These are phyloP conservation scores for Monosporascus sp. DNA, from an alignment of 2,329 filamentous ascomycete genomes.

Conservation along the genomic window DNA sequence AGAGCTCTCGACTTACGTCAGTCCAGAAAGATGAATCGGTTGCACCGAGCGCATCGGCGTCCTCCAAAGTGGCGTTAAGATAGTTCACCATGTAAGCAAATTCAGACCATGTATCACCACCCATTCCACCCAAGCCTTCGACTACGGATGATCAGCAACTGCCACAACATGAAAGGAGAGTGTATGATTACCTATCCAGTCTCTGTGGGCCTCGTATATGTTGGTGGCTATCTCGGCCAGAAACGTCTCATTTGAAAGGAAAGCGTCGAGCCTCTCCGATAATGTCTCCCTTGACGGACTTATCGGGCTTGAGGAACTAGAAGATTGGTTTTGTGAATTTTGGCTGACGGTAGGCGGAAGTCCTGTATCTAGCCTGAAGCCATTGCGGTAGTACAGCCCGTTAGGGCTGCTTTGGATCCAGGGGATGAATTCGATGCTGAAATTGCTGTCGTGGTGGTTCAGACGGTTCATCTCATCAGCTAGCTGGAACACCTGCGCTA, in stretches of 20 bases:
- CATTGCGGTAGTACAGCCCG: constrained; percentile 42
- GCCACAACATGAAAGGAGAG: background rate
- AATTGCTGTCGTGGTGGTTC: constrained; percentile 44
- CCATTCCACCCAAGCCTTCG: constrained; percentile 33
- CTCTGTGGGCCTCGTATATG: constrained; percentile 39
- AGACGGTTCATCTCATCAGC: constrained; percentile 53
- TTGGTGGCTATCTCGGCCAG: constrained; percentile 33
- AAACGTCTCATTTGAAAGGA: constrained; percentile 30
- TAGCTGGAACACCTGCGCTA: constrained; percentile 48
- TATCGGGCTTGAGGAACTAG: constrained; percentile 28
- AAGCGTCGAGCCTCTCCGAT: constrained; percentile 29
- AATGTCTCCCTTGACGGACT: constrained; percentile 29
- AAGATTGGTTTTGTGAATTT: constrained; percentile 37
- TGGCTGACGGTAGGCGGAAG: constrained; percentile 47
- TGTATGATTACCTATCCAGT: constrained; percentile 23
- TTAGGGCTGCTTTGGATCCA: constrained; percentile 56
- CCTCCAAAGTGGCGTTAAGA: constrained; percentile 46
- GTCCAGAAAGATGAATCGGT: constrained; percentile 43
- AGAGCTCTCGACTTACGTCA: constrained; percentile 20
- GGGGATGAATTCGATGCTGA: constrained; percentile 54
- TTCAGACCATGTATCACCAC: constrained; percentile 60
- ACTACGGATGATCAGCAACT: constrained; percentile 9
- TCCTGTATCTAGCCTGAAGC: constrained; percentile 43
- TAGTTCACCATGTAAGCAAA: constrained; percentile 57
- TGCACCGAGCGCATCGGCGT: constrained; percentile 43